Evolutionary conservation across 2,329 filamentous ascomycete species (phyloP).

Genomic region (Ophiostoma montium): DNA sequence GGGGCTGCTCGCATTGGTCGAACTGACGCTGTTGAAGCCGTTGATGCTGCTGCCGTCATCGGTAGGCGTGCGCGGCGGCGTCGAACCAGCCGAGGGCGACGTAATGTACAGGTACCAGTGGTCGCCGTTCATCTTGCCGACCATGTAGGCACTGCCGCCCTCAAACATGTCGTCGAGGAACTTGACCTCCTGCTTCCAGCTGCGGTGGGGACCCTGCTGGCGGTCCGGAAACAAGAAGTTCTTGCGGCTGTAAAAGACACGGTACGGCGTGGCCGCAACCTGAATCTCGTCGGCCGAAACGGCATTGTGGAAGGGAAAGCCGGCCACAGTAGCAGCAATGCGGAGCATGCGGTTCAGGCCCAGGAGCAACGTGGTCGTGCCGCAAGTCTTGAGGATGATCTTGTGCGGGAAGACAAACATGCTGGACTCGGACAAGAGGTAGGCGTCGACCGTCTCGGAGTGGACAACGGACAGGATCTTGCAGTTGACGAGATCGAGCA

Average conservation of each 20-base stretch:
- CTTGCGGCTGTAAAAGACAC: conserved; percentile 98
- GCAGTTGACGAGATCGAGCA: conserved; percentile 97
- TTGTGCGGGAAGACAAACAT: conserved; percentile 99
- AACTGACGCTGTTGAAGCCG: background rate
- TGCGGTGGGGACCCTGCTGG: conserved; percentile 86
- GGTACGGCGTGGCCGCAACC: conserved; percentile 74
- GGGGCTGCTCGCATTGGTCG: background rate
- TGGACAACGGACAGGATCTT: conserved; percentile 90
- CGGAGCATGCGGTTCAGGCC: conserved; percentile 84
- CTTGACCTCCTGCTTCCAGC: conserved; percentile 93
- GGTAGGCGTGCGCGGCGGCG: conserved; percentile 67
- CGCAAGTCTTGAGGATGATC: conserved; percentile 95
- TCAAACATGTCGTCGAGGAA: conserved; percentile 85
- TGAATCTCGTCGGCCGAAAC: conserved; percentile 50
- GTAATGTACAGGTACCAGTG: conserved; percentile 99
- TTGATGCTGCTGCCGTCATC: conserved; percentile 20
- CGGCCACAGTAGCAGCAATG: conserved; percentile 74
- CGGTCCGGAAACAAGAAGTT: conserved; percentile 94
- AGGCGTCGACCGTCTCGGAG: conserved; percentile 89
- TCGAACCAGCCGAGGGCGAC: conserved; percentile 64
- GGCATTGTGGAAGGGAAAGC: conserved; percentile 72
- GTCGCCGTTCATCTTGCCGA: conserved; percentile 99
- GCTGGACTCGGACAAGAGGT: conserved; percentile 95
- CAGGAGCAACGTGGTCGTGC: conserved; percentile 83
- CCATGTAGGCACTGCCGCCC: conserved; percentile 95